Conservation (phyloP, 106 monocot genomes). For the Dendrobium catenatum region DNA sequence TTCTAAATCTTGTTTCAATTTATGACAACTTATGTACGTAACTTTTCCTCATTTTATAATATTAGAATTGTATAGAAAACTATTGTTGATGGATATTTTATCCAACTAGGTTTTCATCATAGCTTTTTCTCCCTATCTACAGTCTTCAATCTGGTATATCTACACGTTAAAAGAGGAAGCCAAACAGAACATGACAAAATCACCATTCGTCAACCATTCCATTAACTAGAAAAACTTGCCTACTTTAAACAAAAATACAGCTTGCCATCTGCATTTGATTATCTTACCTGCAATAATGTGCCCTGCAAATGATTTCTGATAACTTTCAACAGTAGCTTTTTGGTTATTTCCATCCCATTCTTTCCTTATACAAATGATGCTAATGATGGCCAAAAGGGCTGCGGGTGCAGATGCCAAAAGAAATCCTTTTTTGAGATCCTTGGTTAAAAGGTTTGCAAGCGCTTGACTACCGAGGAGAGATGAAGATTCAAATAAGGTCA, state of each 20-base stretch:
- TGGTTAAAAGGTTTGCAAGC: constrained; percentile 61
- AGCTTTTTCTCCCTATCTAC: no score
- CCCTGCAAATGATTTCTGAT: constrained; percentile 52
- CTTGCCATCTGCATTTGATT: neutral
- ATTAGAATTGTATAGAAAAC: no score
- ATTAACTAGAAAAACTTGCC: neutral
- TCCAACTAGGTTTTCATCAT: no score
- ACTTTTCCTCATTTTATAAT: no score
- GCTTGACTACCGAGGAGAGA: constrained; percentile 82
- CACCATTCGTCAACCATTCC: neutral
- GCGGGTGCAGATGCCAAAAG: constrained; percentile 36
- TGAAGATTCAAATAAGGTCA: constrained; percentile 75
- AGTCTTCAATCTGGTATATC: neutral
- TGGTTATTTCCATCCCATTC: constrained; percentile 38
- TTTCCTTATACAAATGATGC: constrained; percentile 65
- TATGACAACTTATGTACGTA: no score
- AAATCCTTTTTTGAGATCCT: constrained; percentile 48
- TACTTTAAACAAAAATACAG: neutral
- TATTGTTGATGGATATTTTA: no score
- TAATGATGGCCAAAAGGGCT: constrained; percentile 55
- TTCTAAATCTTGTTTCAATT: neutral
- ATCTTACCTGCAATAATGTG: constrained; percentile 65
- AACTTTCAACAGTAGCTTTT: constrained; percentile 35
- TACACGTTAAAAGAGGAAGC: neutral
- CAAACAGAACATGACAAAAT: neutral